These are phyloP conservation scores for Scalesia atractyloides DNA, from an alignment of 129 eudicot species.

Conservation along the genomic window DNA sequence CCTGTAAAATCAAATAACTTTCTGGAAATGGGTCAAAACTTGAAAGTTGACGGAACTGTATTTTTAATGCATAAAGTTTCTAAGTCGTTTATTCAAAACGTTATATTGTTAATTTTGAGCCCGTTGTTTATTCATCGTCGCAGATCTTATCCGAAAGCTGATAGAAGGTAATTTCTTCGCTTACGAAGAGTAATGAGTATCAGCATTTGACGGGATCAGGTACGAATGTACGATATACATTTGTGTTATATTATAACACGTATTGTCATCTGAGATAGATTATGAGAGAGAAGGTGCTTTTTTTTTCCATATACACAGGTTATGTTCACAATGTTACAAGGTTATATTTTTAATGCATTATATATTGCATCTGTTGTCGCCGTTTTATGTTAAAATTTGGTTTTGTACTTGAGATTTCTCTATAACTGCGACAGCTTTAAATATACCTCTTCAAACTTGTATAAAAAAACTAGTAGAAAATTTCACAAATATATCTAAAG, in stretches of 20 bases:
- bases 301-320: constrained; percentile 8
- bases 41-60: not conserved
- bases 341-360: constrained; percentile 21
- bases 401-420: too few species aligned
- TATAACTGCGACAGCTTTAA: too few species aligned
- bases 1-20: too few species aligned
- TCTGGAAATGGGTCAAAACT: not conserved
- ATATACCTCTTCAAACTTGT: too few species aligned
- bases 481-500: too few species aligned
- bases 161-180: constrained; percentile 20
- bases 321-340: constrained; percentile 24
- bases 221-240: not conserved
- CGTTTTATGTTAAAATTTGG: too few species aligned
- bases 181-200: not conserved
- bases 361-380: too few species aligned
- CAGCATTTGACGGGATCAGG: constrained; percentile 7
- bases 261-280: constrained; percentile 13
- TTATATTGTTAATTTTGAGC: not conserved
- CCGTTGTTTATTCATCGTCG: not conserved
- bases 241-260: constrained; percentile 1
- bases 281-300: constrained; percentile 19
- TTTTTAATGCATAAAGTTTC: too few species aligned
- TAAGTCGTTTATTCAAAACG: not conserved
- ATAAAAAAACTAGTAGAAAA: too few species aligned
- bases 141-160: constrained; percentile 17